These are phyloP conservation scores for Streptanthus diversifolius DNA, from an alignment of 345 rosid species.

Conservation along the genomic window DNA sequence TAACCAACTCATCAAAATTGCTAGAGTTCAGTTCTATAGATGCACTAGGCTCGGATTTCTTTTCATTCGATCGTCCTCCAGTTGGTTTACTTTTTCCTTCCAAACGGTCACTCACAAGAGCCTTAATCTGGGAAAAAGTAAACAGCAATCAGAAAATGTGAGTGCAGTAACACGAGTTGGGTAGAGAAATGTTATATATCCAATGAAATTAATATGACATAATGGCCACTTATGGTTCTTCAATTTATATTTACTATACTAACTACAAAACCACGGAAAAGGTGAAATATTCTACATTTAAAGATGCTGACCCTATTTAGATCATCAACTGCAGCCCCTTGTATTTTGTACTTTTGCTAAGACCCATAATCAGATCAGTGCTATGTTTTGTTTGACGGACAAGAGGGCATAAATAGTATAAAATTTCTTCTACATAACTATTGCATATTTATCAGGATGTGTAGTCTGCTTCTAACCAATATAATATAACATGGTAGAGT, in stretches of 20 bases:
- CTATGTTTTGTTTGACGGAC: not conserved
- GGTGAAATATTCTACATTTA: not conserved
- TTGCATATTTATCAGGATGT: not conserved
- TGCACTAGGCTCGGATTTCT: slow-evolving; percentile 63
- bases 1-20: slow-evolving; percentile 90
- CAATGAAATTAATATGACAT: not conserved
- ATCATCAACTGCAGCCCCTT: not conserved
- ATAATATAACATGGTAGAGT: not conserved
- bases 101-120: slow-evolving; percentile 81
- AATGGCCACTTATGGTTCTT: slow-evolving; percentile 6
- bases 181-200: not conserved
- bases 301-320: not conserved
- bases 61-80: slow-evolving; percentile 53
- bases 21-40: slow-evolving; percentile 72
- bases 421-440: slow-evolving; percentile 5
- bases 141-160: slow-evolving; percentile 2
- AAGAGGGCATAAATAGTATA: slow-evolving; percentile 5
- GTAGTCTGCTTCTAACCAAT: not conserved
- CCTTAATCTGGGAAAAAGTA: slow-evolving; percentile 58
- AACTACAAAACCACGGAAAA: not conserved
- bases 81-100: slow-evolving; percentile 60
- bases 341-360: not conserved
- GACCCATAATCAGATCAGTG: not conserved
- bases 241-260: not conserved
- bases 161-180: not conserved